These are phyloP conservation scores for Mentha longifolia DNA, from an alignment of 257 asterid genomes.

Conservation along the genomic window DNA sequence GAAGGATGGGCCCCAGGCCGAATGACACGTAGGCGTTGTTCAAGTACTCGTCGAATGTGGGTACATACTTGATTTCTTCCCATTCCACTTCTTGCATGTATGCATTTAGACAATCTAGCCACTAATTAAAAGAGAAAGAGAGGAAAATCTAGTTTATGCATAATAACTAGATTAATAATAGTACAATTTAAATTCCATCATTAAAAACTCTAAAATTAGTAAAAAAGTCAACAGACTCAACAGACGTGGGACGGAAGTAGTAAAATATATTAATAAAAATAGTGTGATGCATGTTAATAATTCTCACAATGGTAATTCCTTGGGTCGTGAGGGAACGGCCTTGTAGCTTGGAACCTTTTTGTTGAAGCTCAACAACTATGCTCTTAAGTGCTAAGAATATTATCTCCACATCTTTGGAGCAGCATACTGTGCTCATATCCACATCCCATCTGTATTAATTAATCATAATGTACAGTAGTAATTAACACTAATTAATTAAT, in stretches of 20 bases:
- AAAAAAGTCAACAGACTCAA: no score
- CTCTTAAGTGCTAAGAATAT: constrained; percentile 67
- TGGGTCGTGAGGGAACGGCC: constrained; percentile 58
- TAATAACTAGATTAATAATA: no score
- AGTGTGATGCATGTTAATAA: no score
- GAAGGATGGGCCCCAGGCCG: constrained; percentile 79
- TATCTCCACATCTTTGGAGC: constrained; percentile 67
- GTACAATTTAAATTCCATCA: no score
- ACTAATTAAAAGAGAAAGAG: constrained; percentile 49
- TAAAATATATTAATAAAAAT: no score
- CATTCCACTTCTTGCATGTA: constrained; percentile 82
- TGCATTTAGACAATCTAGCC: constrained; percentile 67
- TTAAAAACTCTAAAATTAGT: no score
- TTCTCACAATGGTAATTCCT: constrained; percentile 73
- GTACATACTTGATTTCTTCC: constrained; percentile 43
- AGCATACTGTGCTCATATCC: constrained; percentile 47
- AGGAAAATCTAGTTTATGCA: constrained; percentile 26
- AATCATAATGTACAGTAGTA: no score
- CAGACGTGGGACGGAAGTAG: no score
- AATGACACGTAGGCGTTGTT: constrained; percentile 61
- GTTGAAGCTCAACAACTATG: constrained; percentile 64
- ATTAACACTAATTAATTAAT: background rate
- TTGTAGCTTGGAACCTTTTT: constrained; percentile 57
- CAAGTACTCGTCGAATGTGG: constrained; percentile 74
- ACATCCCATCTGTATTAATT: constrained; percentile 75